Percentiles rank a stretch among this genome's conserved stretches.
Conservation (phyloP, 352 stramenopile species). For the Pythium plurisporium region DNA sequence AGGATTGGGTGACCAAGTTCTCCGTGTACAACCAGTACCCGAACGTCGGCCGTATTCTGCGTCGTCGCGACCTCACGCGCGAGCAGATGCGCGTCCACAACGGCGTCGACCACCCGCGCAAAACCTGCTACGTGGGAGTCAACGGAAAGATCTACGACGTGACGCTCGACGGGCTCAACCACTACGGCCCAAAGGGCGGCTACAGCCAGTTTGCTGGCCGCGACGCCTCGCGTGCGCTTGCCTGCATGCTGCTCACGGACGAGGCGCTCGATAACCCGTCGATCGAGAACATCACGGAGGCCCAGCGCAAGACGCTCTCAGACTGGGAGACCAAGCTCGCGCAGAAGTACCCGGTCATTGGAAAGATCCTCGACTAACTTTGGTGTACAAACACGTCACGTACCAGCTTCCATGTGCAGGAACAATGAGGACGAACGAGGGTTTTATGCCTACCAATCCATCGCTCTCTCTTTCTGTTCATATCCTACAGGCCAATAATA, state of each 20-base stretch:
- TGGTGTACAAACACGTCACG: neutral
- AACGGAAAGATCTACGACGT: constrained; percentile 97
- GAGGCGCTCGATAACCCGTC: constrained; percentile 90
- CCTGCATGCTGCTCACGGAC: constrained; percentile 96
- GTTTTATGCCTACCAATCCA: too few relatives aligned
- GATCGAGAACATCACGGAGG: constrained; percentile 89
- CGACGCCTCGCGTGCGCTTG: constrained; percentile 92
- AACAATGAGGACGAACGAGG: neutral
- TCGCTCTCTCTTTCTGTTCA: too few relatives aligned
- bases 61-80: constrained; percentile 65
- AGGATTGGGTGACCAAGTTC: constrained; percentile 96
- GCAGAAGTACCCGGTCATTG: constrained; percentile 94
- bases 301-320: constrained; percentile 90
- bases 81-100: constrained; percentile 85
- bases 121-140: constrained; percentile 93
- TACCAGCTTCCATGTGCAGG: neutral
- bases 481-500: too few relatives aligned
- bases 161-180: constrained; percentile 89
- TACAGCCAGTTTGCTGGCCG: constrained; percentile 96
- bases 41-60: constrained; percentile 90
- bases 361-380: constrained; percentile 47
- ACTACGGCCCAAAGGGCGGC: constrained; percentile 92
- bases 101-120: constrained; percentile 72
- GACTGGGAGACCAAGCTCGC: constrained; percentile 97
- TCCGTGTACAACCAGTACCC: constrained; percentile 95